Evolutionary conservation across 1,284 basidiomycete genomes (phyloP), one percentile per base, ranked within the genome.

Genomic region (Austroboletus novae-zelandiae): DNA sequence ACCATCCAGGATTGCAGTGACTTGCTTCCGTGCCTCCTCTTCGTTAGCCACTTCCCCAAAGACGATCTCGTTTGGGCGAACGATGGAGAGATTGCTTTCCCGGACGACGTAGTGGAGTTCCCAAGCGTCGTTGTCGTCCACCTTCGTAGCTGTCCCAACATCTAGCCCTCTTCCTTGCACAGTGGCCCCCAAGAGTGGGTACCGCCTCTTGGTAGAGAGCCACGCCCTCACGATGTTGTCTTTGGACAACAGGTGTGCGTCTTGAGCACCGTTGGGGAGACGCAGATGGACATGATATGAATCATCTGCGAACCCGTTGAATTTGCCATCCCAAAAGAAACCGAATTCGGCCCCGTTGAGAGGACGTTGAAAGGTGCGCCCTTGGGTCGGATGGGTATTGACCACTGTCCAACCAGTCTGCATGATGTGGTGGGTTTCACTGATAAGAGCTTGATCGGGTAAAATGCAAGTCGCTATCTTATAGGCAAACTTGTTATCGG

Each of bases 301-400:
- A 31, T 9, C 48, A 25, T 61, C 61, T 11, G 57, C 37, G 5
- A 53, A 54, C 10, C 61, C 61, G 27, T 57, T 52, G 40, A 58
- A 54, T 23, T 42, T 23, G 5, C 42, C 50, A 23, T 54, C 53
- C 53, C 52, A 60, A 30, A 59, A 17, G 13, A 58, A 59, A 14
- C 36, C 10, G 3, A 25, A 17, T 40, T 61, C 62, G 0, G n/a
- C 34, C 2, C 6, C 5, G 6, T 51, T 53, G 29, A 61, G 43
- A 17, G 48, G 60, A n/a, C 56, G 61, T 48, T 31, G 48, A 23
- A 62, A 61, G 9, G 47, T 51, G 37, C 53, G 50, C 23, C 60
- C 60, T 17, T 43, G 42, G 2, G 29, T 40, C 5, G 47, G 48
- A 20, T 46, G 41, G 11, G 37, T 41, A 20, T 50, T 46, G 7